Evolutionary conservation across 2,329 filamentous ascomycete genomes (phyloP), one percentile per base, ranked within the genome.

Genomic region (Pyricularia grisea): DNA sequence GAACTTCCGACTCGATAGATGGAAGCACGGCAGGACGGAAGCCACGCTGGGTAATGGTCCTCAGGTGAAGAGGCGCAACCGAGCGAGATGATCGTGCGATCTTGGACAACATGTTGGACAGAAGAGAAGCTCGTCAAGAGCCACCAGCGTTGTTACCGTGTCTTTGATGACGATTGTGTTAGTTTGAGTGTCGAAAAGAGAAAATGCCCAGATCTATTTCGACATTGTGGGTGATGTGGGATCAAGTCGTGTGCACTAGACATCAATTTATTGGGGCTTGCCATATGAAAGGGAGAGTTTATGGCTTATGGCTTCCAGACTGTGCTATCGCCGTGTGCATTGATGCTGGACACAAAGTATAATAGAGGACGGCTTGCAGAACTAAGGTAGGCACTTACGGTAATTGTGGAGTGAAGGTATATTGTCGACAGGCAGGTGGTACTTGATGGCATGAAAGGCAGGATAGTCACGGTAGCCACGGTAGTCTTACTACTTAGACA

Each of bases 41-140:
- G 23, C 25, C 60, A 63, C 60, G 60, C 14, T 63, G 60, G 2
- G 27, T 9, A 14, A 28, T 20, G 1, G 60, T 20, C 27, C 23
- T 63, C 23, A 63, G 25, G 14, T 28, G 55, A 82, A 72, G 12
- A 76, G 71, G 55, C 76, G 73, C 66, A 78, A 74, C 68, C 79
- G 75, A 23, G 79, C 74, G n/a, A 76, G 69, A 20, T 75, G 70
- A 1, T 30, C 60, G 60, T 17, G 60, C 60, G 17, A 63, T 63
- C 14, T 63, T 27, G 6, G 25, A 63, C 60, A 63, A 28, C 60
- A 63, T 63, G 2, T 63, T 63, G 10, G 27, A 20, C 28, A 27
- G 60, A 1, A 27, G 27, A 63, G 60, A 28, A 28, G 60, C 60
- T 28, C 60, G 60, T 63, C 60, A 63, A 63, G 60, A 63, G 60